Conservation (phyloP, 2,329 filamentous ascomycete genomes). For the Capronia epimyces region DNA sequence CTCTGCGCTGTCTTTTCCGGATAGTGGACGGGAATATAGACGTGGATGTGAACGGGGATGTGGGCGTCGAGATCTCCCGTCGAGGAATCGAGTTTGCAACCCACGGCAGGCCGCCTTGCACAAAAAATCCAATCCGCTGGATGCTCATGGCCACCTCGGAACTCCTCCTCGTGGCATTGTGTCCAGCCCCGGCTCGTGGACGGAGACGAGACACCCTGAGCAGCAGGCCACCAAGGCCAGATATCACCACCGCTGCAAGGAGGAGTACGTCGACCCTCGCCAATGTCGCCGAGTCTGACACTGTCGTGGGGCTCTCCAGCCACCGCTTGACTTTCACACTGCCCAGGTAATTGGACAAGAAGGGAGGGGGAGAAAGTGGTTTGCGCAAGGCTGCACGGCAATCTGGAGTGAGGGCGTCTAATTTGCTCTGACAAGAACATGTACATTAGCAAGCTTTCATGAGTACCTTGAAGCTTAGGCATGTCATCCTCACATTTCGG, state of each 20-base stretch:
- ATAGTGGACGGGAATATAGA: neutral
- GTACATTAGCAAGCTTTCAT: neutral
- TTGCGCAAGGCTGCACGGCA: neutral
- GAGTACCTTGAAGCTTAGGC: neutral
- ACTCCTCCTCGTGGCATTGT: too few species aligned
- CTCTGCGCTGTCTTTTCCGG: neutral
- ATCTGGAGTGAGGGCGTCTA: neutral
- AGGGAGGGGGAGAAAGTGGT: neutral
- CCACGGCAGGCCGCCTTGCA: neutral
- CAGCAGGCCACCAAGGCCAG: too few species aligned
- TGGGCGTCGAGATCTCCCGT: neutral
- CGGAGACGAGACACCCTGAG: too few species aligned
- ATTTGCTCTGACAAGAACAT: neutral
- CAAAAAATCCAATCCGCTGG: too few species aligned
- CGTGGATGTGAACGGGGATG: neutral
- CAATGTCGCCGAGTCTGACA: too few species aligned
- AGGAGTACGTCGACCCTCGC: too few species aligned
- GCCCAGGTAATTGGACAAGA: neutral
- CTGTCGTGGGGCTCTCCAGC: neutral
- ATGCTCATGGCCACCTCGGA: too few species aligned
- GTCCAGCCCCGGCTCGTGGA: too few species aligned
- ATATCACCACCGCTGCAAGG: too few species aligned
- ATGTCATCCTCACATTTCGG: neutral
- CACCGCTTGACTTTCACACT: neutral
- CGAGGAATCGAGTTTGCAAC: neutral